phyloP scores from a whole-genome alignment of 2,329 filamentous ascomycete species.

The Fusarium redolens region DNA sequence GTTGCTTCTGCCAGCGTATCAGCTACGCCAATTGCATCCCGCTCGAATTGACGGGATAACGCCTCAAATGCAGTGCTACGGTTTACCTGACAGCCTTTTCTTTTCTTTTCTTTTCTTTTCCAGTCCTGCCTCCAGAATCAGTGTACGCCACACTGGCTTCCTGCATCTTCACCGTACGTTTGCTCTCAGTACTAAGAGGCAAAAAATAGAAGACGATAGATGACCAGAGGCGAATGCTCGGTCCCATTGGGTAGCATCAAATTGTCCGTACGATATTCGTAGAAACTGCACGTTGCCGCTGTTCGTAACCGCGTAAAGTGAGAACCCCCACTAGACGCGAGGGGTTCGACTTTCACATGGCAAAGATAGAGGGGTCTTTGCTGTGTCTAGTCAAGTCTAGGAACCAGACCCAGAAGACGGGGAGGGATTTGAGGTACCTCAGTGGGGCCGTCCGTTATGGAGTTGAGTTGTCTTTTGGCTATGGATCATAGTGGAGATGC shows the following conservation, averaged over 20 bases:
- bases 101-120: neutral
- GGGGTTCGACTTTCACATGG: conserved; percentile 38
- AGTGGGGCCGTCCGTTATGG: conserved; percentile 43
- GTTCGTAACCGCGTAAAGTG: conserved; percentile 26
- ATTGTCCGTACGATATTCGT: neutral
- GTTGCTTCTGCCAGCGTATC: conserved; percentile 10
- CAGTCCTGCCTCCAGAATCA: neutral
- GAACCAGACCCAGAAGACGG: conserved; percentile 28
- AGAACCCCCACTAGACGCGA: conserved; percentile 14
- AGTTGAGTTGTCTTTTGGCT: conserved; percentile 25
- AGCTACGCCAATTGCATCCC: conserved; percentile 22
- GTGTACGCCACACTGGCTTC: conserved; percentile 13
- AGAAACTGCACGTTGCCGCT: conserved; percentile 28
- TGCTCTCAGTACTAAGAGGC: neutral
- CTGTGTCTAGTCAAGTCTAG: conserved; percentile 33
- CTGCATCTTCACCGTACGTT: conserved; percentile 18
- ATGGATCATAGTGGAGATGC: conserved; percentile 21
- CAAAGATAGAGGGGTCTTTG: conserved; percentile 8
- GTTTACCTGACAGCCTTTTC: conserved; percentile 9
- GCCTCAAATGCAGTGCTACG: conserved; percentile 12
- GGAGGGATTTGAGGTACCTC: neutral
- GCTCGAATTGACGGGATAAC: conserved; percentile 24
- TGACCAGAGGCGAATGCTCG: neutral
- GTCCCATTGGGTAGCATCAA: neutral
- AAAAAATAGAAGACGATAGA: neutral